Conservation (phyloP, 31 red algal species). For the Endocladia muricata region DNA sequence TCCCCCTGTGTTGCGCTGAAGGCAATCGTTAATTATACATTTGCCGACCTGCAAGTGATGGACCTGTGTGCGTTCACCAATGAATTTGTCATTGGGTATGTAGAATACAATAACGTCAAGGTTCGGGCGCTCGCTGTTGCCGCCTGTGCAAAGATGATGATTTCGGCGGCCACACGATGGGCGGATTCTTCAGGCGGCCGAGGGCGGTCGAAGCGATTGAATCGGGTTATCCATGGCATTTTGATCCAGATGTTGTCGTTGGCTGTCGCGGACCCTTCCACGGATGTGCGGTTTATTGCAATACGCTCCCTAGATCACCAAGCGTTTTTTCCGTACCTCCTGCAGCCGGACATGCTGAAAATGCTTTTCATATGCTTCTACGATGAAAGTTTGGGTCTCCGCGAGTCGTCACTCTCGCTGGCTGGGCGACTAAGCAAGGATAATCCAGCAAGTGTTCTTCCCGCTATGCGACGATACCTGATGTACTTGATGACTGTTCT, state of each 20-base stretch:
- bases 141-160: constrained; percentile 47
- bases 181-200: background rate
- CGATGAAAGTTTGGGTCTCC: constrained; percentile 75
- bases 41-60: constrained; percentile 26
- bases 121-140: constrained; percentile 24
- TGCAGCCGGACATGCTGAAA: constrained; percentile 80
- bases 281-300: constrained; percentile 61
- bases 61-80: constrained; percentile 29
- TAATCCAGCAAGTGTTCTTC: constrained; percentile 81
- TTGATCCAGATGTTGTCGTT: constrained; percentile 59
- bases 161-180: constrained; percentile 22
- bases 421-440: constrained; percentile 49
- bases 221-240: constrained; percentile 46
- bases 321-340: constrained; percentile 74
- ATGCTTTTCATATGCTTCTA: constrained; percentile 66
- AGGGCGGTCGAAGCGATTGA: constrained; percentile 8
- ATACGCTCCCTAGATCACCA: constrained; percentile 51
- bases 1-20: constrained; percentile 62
- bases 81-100: constrained; percentile 53
- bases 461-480: constrained; percentile 70
- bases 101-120: constrained; percentile 39
- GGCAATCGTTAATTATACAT: constrained; percentile 39
- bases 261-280: constrained; percentile 79
- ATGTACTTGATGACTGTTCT: constrained; percentile 66
- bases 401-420: constrained; percentile 50